Base-by-base conservation (phyloP, 345 rosid species). In the Brassica rapa region DNA sequence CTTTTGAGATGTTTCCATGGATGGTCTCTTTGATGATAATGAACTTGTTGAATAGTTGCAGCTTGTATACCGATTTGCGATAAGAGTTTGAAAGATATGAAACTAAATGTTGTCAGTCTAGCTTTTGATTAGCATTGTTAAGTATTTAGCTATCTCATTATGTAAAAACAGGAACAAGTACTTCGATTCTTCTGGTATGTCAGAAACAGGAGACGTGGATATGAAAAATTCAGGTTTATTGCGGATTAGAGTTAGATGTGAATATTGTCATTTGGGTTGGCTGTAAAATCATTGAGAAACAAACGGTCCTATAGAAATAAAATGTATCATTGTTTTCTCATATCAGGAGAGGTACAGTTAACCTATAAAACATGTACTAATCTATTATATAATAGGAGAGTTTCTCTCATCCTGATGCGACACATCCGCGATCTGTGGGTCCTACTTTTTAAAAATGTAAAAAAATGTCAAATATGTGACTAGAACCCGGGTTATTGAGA, bases 51-150 rank as follows among this genome's bases (percentile, higher is more conserved):
- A 78, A 46, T 61, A 61, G 16, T 15, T 61, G 10, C 16, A 33
- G 51, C 23, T 5, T 73, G 62, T 24, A 55, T 9, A 70, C 49
- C 19, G 12, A 33, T 73, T 73, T 49, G 65, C 78, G n/a, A 27
- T 51, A 62, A n/a, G 25, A 43, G 69, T 70, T 77, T 2, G 6
- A 63, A 71, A 8, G 32, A 67, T 21, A 25, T 9, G 60, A 62
- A 56, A 19, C 43, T 16, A 59, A 63, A 62, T 77, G 66, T 77
- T 46, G 8, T 35, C n/a, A 61, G 46, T 32, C 23, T 53, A 65
- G 62, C 49, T 16, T 62, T 64, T 53, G 21, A 75, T 43, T 49
- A 32, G 30, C 70, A 69, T 32, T 29, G 33, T 68, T 3, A 29
- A 39, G 30, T 25, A n/a, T 37, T 66, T 25, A 60, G 61, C 30